Conservation (phyloP, 495 filamentous ascomycete genomes). For the Penicillium canariense region DNA sequence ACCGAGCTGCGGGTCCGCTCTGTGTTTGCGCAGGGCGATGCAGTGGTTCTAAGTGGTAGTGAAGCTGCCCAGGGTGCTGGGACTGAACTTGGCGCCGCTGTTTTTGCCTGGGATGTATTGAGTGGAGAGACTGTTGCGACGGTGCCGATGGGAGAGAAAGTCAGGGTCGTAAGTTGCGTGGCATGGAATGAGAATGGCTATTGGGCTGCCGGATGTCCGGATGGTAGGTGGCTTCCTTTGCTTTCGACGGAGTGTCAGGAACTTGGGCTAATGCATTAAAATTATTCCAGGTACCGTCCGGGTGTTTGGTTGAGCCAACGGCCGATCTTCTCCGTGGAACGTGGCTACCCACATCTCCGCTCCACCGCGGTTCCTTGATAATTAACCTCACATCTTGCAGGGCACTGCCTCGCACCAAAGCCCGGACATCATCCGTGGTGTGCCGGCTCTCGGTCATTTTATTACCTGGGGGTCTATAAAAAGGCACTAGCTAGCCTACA, state of each 20-base stretch:
- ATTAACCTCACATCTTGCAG: not conserved
- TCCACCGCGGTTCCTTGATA: not conserved
- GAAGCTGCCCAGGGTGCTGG: slow-evolving; percentile 52
- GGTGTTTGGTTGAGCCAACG: slow-evolving; percentile 25
- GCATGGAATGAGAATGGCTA: slow-evolving; percentile 71
- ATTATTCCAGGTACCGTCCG: slow-evolving; percentile 22
- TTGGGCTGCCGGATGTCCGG: slow-evolving; percentile 61
- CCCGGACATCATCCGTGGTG: not conserved
- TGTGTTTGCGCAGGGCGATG: slow-evolving; percentile 69
- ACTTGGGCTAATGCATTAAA: slow-evolving; percentile 1
- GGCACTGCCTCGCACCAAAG: not conserved
- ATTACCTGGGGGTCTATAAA: not conserved
- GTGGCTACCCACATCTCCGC: slow-evolving; percentile 3
- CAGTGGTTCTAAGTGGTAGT: slow-evolving; percentile 77
- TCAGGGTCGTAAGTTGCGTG: slow-evolving; percentile 59
- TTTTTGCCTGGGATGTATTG: slow-evolving; percentile 90
- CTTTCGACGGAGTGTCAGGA: not conserved
- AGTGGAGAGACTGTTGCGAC: slow-evolving; percentile 64
- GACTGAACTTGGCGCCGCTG: slow-evolving; percentile 51
- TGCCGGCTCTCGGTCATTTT: not conserved
- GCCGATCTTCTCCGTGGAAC: slow-evolving; percentile 2
- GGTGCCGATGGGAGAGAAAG: slow-evolving; percentile 56
- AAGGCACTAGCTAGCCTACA: not conserved
- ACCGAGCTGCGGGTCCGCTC: slow-evolving; percentile 69
- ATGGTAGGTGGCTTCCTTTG: slow-evolving; percentile 45